Conservation (phyloP, 129 eudicot genomes). For the Arctium lappa region DNA sequence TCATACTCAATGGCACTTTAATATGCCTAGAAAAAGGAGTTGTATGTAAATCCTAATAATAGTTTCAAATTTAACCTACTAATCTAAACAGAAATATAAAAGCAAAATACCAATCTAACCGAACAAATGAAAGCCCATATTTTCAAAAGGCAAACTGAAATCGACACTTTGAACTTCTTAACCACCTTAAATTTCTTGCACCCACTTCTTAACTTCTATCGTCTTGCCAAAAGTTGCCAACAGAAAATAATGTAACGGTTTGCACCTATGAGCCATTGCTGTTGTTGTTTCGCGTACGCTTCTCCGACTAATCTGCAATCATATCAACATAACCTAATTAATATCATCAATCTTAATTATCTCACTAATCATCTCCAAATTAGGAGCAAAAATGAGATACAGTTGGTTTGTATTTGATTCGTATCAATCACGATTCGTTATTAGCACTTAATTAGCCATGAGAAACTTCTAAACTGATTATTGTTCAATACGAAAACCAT, state of each 20-base stretch:
- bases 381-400: neutral
- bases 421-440: neutral
- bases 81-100: constrained; percentile 7
- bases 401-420: neutral
- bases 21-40: neutral
- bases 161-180: constrained; percentile 2
- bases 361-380: neutral
- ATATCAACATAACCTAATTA: neutral
- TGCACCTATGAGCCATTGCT: constrained; percentile 75
- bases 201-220: constrained; percentile 2
- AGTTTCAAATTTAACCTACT: constrained; percentile 16
- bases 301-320: constrained; percentile 68
- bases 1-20: neutral
- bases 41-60: too few species aligned
- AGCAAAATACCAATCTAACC: constrained; percentile 17
- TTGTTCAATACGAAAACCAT: neutral
- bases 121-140: constrained; percentile 16
- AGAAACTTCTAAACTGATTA: too few species aligned
- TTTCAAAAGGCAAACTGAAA: constrained; percentile 21
- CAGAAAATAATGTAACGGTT: too few species aligned
- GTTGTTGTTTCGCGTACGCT: constrained; percentile 59
- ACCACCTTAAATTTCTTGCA: constrained; percentile 12
- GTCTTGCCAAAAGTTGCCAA: neutral
- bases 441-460: too few species aligned
- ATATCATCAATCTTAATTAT: neutral